phyloP scores from a whole-genome alignment of 1,284 basidiomycete genomes.

The Leccinum variabile region DNA sequence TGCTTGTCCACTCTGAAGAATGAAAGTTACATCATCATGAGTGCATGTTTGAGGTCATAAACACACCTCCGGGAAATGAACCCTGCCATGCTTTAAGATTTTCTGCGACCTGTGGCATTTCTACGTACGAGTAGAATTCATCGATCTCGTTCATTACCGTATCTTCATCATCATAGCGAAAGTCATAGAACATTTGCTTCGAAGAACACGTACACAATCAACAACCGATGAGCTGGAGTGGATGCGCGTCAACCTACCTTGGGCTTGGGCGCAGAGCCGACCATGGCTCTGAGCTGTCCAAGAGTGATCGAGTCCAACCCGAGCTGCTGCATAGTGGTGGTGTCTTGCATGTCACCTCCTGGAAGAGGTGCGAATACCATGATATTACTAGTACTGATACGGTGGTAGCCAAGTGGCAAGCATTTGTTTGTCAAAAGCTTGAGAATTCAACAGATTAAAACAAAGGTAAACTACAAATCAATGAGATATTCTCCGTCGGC shows the following conservation, averaged over 20 bases:
- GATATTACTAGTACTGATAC: slow-evolving; percentile 20
- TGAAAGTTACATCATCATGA: slow-evolving; percentile 4
- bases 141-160: slow-evolving; percentile 94
- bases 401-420: not conserved
- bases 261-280: slow-evolving; percentile 68
- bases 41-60: not conserved
- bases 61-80: slow-evolving; percentile 72
- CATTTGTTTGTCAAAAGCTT: slow-evolving; percentile 32
- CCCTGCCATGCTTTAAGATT: slow-evolving; percentile 88
- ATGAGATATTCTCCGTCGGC: not conserved
- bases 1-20: slow-evolving; percentile 72
- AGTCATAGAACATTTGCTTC: slow-evolving; percentile 86
- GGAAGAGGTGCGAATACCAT: slow-evolving; percentile 34
- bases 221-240: slow-evolving; percentile 13
- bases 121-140: slow-evolving; percentile 98
- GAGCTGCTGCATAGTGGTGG: slow-evolving; percentile 30
- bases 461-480: slow-evolving; percentile 10
- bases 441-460: slow-evolving; percentile 29
- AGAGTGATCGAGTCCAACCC: slow-evolving; percentile 74
- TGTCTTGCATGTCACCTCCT: slow-evolving; percentile 29
- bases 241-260: slow-evolving; percentile 51
- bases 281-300: slow-evolving; percentile 78
- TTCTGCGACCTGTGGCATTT: slow-evolving; percentile 89
- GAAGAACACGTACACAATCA: slow-evolving; percentile 20
- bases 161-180: slow-evolving; percentile 93